These are phyloP conservation scores for Incumbomyces lentus DNA, from an alignment of 2,329 filamentous ascomycete species.

Conservation along the genomic window DNA sequence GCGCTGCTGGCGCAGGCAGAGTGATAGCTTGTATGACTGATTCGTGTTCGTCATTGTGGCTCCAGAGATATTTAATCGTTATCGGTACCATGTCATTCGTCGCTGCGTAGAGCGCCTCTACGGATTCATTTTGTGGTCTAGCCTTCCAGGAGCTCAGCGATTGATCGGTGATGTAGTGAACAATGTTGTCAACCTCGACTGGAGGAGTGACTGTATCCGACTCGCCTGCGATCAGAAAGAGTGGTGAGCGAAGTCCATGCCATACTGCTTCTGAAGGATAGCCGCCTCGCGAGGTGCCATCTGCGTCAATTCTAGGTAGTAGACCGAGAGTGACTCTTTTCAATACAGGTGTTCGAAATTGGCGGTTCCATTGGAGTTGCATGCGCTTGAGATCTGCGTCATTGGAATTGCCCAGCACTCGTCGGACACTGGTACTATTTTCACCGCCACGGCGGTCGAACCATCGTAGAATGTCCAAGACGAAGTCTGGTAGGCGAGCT, in stretches of 20 bases:
- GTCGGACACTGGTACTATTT: slow-evolving; percentile 64
- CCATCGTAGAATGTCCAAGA: slow-evolving; percentile 66
- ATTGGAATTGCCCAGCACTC: slow-evolving; percentile 49
- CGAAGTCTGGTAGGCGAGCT: slow-evolving; percentile 51
- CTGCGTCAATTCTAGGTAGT: slow-evolving; percentile 50
- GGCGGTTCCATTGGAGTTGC: slow-evolving; percentile 52
- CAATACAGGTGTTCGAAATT: slow-evolving; percentile 74
- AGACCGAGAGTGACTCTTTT: slow-evolving; percentile 67
- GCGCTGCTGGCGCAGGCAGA: slow-evolving; percentile 66
- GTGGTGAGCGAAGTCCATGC: slow-evolving; percentile 60
- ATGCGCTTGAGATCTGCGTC: slow-evolving; percentile 32
- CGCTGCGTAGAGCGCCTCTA: slow-evolving; percentile 37
- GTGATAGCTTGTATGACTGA: slow-evolving; percentile 56
- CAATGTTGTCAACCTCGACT: slow-evolving; percentile 59
- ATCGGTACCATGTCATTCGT: slow-evolving; percentile 26
- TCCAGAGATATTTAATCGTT: slow-evolving; percentile 24
- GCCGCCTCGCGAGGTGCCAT: slow-evolving; percentile 48
- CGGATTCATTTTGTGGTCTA: background rate
- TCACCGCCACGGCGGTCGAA: slow-evolving; percentile 73
- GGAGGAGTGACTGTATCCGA: slow-evolving; percentile 67
- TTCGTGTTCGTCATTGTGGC: slow-evolving; percentile 18
- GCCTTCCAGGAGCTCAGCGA: background rate
- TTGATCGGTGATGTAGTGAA: slow-evolving; percentile 18
- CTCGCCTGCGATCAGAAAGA: slow-evolving; percentile 70
- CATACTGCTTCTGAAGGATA: slow-evolving; percentile 62